Base-by-base conservation (phyloP, 140 eudicot genomes). In the Bidens hawaiensis region DNA sequence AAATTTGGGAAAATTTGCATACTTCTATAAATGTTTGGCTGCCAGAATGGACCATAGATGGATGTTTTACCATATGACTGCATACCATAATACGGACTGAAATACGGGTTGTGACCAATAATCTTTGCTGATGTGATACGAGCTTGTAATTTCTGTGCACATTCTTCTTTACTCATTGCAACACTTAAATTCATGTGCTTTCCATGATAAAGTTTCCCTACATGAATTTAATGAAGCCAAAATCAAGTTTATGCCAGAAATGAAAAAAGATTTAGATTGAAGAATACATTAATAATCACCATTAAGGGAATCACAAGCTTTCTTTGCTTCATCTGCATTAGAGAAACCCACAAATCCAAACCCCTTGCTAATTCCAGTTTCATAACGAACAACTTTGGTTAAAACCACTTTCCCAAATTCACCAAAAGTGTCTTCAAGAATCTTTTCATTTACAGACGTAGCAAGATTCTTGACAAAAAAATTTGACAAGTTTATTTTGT, bases 341-440 rank as follows among this genome's bases (percentile, higher is more conserved):
- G 78, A 67, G 76, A 82, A 75, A 48, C 71, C 14, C 42, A 82
- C 89, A 22, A 79, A 79, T 58, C 89, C 89, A 60, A 57, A 64
- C 38, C 82, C 82, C 70, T 72, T 82, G 53, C 85, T 79, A 16
- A 73, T 18, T 16, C 89, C 89, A 33, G 66, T 54, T 12, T 72
- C 41, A 27, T 75, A 21, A 41, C 73, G 73, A 18, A 82, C 31
- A 28, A 82, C 75, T 79, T 69, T 82, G 5, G 78, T 69, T 40
- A 75, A 72, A 68, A 43, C 33, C 30, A 82, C 73, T 4, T 63
- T 33, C 36, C 88, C 88, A 34, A 36, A 75, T 21, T 38, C 67
- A 43, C 77, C 40, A 66, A 82, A 82, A 24, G 78, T 68, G 51
- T 56, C 65, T 26, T 68, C 58, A 21, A 82, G 69, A 43, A 45